Conservation (phyloP, 2,329 filamentous ascomycete genomes). For the Elsinoe fawcettii region DNA sequence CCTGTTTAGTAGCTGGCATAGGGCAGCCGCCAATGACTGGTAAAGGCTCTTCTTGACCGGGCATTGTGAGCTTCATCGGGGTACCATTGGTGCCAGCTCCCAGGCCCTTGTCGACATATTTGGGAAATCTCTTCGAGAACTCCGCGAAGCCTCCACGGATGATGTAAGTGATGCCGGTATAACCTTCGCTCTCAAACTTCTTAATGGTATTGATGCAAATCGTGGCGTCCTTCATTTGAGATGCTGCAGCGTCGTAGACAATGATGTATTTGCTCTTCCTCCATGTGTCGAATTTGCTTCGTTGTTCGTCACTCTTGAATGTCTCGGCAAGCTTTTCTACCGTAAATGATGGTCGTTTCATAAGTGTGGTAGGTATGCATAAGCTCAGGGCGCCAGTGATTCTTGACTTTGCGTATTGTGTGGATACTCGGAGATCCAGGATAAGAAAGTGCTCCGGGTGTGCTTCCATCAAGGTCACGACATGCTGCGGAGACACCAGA, state of each 20-base stretch:
- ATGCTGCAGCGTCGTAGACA: slow-evolving; percentile 75
- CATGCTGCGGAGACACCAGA: slow-evolving; percentile 39
- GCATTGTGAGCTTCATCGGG: slow-evolving; percentile 31
- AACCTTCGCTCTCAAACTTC: slow-evolving; percentile 84
- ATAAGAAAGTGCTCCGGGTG: slow-evolving; percentile 54
- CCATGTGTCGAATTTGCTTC: slow-evolving; percentile 70
- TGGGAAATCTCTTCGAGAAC: slow-evolving; percentile 61
- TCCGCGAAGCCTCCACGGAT: slow-evolving; percentile 73
- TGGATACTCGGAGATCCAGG: slow-evolving; percentile 78
- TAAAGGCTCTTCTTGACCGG: slow-evolving; percentile 44
- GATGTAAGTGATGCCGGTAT: slow-evolving; percentile 63
- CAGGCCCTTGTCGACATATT: slow-evolving; percentile 48
- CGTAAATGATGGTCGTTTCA: slow-evolving; percentile 87
- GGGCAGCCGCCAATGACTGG: slow-evolving; percentile 85
- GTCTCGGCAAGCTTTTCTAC: slow-evolving; percentile 80
- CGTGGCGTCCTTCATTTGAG: slow-evolving; percentile 69
- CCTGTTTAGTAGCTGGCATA: slow-evolving; percentile 62
- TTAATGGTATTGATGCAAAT: slow-evolving; percentile 81
- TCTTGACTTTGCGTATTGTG: slow-evolving; percentile 67
- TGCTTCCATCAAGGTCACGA: slow-evolving; percentile 42
- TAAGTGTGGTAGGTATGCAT: slow-evolving; percentile 86
- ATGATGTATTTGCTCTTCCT: slow-evolving; percentile 65
- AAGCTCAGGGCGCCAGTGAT: slow-evolving; percentile 79
- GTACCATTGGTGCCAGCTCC: background rate
- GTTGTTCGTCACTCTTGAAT: slow-evolving; percentile 62